Base-by-base conservation (phyloP, 441 rosid species). In the Erysimum cheiri region DNA sequence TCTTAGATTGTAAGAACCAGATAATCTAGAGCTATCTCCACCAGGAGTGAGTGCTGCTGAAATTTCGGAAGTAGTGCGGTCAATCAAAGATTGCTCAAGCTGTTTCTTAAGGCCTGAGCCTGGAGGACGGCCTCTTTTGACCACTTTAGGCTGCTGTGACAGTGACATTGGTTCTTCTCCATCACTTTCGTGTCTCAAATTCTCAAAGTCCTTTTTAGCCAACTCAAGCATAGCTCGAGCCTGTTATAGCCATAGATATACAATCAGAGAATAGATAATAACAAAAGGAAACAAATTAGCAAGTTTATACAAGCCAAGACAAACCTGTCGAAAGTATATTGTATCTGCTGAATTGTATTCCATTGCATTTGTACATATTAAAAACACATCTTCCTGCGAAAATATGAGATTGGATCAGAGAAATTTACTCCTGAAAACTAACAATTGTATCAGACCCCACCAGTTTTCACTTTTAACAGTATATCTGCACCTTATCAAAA, bases 91-190 rank as follows among this genome's bases (percentile, higher is more conserved):
- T 48, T 77, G 82, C 65, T 85, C 92, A 62, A 69, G 64, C 59
- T 82, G 53, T 78, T 87, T 92, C 77, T 86, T 92, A 62, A 41
- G 56, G 41, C 73, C 64, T 43, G 73, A 14, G 31, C 68, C 72
- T 26, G 97, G 96, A 64, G 98, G 98, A 60, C 98, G 80, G 55
- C 98, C 98, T 83, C 98, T 84, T 80, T 89, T 86, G 10, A 63
- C 89, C 5, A 87, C 80, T 73, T 87, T 88, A 3, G 78, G 78
- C 19, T 74, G 84, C 33, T 67, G 72, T 43, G 73, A 52, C 52
- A 67, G 80, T 49, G 79, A 32, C 19, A 47, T 47, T 19, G 80
- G 83, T 69, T 88, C 95, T 78, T 88, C 74, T 40, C 70, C 83
- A 63, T 84, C 87, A 71, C 86, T 81, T 41, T 84, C 88, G 48